These are phyloP conservation scores for Sherardia arvensis DNA, from an alignment of 257 asterid genomes.

Conservation along the genomic window DNA sequence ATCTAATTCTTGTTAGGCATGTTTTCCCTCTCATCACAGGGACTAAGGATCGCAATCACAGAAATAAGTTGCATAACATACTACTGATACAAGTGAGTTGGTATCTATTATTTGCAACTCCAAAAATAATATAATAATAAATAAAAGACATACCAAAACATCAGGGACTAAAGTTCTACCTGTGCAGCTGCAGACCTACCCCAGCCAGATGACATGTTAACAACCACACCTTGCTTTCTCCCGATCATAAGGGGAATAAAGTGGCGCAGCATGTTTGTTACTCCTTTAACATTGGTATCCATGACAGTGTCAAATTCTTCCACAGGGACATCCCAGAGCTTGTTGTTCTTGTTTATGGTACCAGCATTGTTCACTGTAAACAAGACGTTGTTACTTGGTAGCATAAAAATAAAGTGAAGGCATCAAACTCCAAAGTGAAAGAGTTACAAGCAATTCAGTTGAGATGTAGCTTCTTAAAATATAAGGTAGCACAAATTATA, in stretches of 20 bases:
- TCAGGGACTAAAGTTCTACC: conserved; percentile 34
- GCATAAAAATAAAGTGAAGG: not conserved
- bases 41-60: not conserved
- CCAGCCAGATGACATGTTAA: conserved; percentile 97
- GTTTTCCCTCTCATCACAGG: not conserved
- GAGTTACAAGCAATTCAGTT: not conserved
- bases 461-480: not conserved
- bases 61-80: not conserved
- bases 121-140: no score
- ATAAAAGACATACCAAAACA: conserved; percentile 6
- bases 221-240: conserved; percentile 77
- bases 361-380: conserved; percentile 91
- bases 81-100: not conserved
- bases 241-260: conserved; percentile 81
- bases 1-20: conserved; percentile 1
- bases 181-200: conserved; percentile 99
- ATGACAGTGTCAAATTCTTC: conserved; percentile 80
- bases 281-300: conserved; percentile 83
- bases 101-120: not conserved
- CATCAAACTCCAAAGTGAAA: not conserved
- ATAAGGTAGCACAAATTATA: not conserved
- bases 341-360: conserved; percentile 78
- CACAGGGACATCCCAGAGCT: conserved; percentile 85
- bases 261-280: conserved; percentile 74
- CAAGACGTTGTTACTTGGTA: not conserved